Evolutionary conservation across 2,329 filamentous ascomycete species (phyloP).

Genomic region (Trichoderma atrobrunneum): DNA sequence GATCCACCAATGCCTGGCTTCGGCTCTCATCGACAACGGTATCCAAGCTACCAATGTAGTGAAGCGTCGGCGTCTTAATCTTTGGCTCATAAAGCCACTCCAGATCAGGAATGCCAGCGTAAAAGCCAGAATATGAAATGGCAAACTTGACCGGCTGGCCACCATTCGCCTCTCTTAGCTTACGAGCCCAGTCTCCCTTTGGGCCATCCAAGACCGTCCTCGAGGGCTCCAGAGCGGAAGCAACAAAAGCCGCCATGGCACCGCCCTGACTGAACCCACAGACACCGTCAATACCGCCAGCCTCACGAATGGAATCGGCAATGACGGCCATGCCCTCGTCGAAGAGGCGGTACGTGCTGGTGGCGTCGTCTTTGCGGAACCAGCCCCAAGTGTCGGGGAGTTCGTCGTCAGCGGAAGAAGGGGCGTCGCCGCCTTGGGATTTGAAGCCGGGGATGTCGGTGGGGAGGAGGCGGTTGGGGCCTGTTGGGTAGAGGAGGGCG

Average conservation of each 20-base stretch:
- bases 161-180: constrained; percentile 49
- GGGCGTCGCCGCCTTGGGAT: constrained; percentile 24
- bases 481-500: constrained; percentile 66
- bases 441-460: constrained; percentile 69
- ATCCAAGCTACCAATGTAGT: constrained; percentile 81
- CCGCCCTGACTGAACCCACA: constrained; percentile 82
- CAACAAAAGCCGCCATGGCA: constrained; percentile 68
- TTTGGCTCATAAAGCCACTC: constrained; percentile 66
- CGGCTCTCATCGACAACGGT: constrained; percentile 80
- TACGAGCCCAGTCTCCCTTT: constrained; percentile 41
- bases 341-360: constrained; percentile 63
- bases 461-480: constrained; percentile 59
- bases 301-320: constrained; percentile 58
- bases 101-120: constrained; percentile 59
- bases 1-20: constrained; percentile 64
- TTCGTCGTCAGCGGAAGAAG: constrained; percentile 32
- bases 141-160: constrained; percentile 62
- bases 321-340: constrained; percentile 65
- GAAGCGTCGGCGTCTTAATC: constrained; percentile 73
- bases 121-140: constrained; percentile 75
- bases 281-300: constrained; percentile 72
- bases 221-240: constrained; percentile 62
- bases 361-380: constrained; percentile 70
- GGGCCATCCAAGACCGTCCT: constrained; percentile 29
- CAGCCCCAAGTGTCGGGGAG: constrained; percentile 73